Evolutionary conservation across 345 rosid species (phyloP), one percentile per base, ranked within the genome.

Genomic region (Syzygium oleosum): DNA sequence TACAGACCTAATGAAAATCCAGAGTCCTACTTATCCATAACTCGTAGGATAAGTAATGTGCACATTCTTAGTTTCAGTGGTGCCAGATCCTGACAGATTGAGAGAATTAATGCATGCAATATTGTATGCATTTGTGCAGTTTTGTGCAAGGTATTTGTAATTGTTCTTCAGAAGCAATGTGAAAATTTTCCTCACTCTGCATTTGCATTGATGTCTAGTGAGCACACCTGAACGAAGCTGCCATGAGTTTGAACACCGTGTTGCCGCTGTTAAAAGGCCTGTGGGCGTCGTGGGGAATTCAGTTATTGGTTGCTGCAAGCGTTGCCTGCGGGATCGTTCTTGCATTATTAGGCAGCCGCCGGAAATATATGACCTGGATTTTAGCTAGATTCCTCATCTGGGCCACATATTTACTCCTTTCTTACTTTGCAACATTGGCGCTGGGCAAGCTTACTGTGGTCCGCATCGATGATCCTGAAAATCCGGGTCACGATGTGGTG

Each of bases 391-490:
- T 84, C 27, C 1, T 85, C 78, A 56, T 87, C 9, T 87, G 88
- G 88, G 84, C 88, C 19, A 34, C 88, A 31, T 89, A 89, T 49
- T 55, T 85, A 27, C 84, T 89, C 59, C 85, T 86, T 2, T 0
- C 63, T 27, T 89, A 87, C 21, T 84, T 87, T 0, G 84, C 88
- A 10, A 85, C 9, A 31, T 85, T 22, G n/a, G 87, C 90, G 17
- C 85, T 89, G 11, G 90, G 90, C n/a, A 87, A 89, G 87, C 88
- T 89, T 41, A 87, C 87, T 34, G 90, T 87, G 12, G 63, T 79
- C 52, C 31, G 22, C 61, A 52, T 87, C 12, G 22, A 55, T 13
- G 53, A 54, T 27, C 85, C 55, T 21, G 61, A 78, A 12, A 21
- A 58, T 58, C 88, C 55, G 38, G 68, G 54, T 25, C 79, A 87